These are phyloP conservation scores for Eucalyptus virginea DNA, from an alignment of 345 rosid genomes.

Conservation along the genomic window DNA sequence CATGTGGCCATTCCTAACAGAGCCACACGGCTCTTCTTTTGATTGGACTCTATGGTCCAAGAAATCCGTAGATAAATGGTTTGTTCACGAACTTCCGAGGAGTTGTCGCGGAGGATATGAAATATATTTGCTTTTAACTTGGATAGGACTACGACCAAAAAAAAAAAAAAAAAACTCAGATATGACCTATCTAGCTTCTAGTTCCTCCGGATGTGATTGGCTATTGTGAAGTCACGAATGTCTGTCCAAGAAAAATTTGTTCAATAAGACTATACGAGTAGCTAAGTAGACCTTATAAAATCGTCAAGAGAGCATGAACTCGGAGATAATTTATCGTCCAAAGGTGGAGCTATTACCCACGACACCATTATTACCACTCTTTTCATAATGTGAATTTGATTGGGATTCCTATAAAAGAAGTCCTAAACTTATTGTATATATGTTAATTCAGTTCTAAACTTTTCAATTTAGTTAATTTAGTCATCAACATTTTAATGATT, in stretches of 20 bases:
- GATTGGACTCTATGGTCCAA: neutral
- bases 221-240: neutral
- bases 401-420: neutral
- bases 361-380: neutral
- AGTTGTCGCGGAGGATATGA: neutral
- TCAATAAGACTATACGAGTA: neutral
- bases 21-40: neutral
- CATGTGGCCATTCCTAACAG: neutral
- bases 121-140: neutral
- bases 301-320: neutral
- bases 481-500: neutral
- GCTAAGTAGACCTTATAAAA: neutral
- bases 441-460: neutral
- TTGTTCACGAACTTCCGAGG: neutral
- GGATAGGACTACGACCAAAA: neutral
- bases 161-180: neutral
- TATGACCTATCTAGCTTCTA: neutral
- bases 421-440: fast-evolving
- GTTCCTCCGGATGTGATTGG: neutral
- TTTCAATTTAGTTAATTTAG: neutral
- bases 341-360: neutral
- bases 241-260: neutral
- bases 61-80: neutral
- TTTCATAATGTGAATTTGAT: neutral
- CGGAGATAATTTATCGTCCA: neutral